Evolutionary conservation across 208 protist species (phyloP), one percentile per base, ranked within the genome.

Genomic region (Herpetomonas muscarum): DNA sequence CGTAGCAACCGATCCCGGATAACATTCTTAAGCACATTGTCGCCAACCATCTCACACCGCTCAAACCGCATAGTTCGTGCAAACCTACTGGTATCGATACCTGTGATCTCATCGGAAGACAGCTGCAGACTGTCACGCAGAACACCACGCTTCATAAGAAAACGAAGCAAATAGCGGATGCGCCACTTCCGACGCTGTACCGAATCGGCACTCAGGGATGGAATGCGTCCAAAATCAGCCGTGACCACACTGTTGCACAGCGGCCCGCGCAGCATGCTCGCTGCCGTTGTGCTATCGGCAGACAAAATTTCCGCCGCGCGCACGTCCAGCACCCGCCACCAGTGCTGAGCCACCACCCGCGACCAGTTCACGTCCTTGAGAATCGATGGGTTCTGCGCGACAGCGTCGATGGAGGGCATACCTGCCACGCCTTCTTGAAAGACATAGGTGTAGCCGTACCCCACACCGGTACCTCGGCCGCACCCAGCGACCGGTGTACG

Each of bases 41-140:
- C 88, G 13, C 88, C 88, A 49, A 92, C 74, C 82, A 90, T 87
- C 59, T 95, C 88, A 32, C 60, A 74, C 0, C 82, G 74, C 70
- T 95, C 77, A 60, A 95, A 95, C 13, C 65, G 53, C 10, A 55
- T 45, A 10, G 49, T 67, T 3, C 80, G 71, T 21, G 69, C 32
- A 56, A 82, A 79, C 9, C 26, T 42, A 12, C 39, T 53, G 3
- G 41, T 21, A 17, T 34, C 31, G 17, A n/a, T 4, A 36, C 22
- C 57, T 9, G 59, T 12, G 12, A 6, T 1, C 12, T 46, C 7
- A 21, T 13, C 21, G 30, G 34, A 64, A 6, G 51, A 45, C 25
- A 61, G 32, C 7, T 32, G 50, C 15, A 81, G 55, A 42, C 65
- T 69, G 45, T 69, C 57, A 17, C 70, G 64, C 7, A 82, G 67